Conservation (phyloP, 1,284 basidiomycete genomes). For the Trametes hirsuta region DNA sequence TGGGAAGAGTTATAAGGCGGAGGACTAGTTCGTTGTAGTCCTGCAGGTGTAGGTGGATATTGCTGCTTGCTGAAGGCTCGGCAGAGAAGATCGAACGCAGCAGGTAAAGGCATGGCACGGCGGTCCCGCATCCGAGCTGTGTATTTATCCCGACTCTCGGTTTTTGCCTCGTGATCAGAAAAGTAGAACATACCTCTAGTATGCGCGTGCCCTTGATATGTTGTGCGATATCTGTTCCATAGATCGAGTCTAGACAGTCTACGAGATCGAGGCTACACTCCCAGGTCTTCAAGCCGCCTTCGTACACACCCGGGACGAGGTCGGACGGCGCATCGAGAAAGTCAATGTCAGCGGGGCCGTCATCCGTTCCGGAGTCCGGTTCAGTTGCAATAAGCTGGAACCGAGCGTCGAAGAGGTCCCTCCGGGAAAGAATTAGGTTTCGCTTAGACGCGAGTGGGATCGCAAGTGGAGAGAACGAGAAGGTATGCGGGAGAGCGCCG, state of each 20-base stretch:
- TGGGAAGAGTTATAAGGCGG: constrained; percentile 86
- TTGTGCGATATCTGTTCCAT: constrained; percentile 25
- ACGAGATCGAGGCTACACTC: constrained; percentile 93
- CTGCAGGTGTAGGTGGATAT: constrained; percentile 80
- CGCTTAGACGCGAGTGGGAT: constrained; percentile 41
- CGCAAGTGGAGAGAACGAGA: constrained; percentile 64
- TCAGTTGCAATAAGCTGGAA: constrained; percentile 83
- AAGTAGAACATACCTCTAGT: constrained; percentile 57
- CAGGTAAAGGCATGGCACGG: constrained; percentile 79
- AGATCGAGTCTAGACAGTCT: constrained; percentile 49
- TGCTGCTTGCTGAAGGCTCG: constrained; percentile 20
- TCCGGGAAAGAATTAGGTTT: constrained; percentile 58
- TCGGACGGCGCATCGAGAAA: constrained; percentile 82
- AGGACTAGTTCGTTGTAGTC: constrained; percentile 92
- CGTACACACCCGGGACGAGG: constrained; percentile 90
- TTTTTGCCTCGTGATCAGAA: not conserved
- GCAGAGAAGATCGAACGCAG: constrained; percentile 63
- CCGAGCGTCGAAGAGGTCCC: constrained; percentile 93
- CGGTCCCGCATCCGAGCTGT: constrained; percentile 93
- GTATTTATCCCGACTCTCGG: not conserved
- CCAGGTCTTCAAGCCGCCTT: constrained; percentile 98
- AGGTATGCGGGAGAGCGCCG: constrained; percentile 51
- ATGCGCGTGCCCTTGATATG: constrained; percentile 49
- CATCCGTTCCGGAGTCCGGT: constrained; percentile 26
- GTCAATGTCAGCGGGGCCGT: not conserved